A percentile compares a stretch with the other conserved stretches of the same genome.
Conservation (phyloP, 495 filamentous ascomycete genomes). For the Podospora anserina region DNA sequence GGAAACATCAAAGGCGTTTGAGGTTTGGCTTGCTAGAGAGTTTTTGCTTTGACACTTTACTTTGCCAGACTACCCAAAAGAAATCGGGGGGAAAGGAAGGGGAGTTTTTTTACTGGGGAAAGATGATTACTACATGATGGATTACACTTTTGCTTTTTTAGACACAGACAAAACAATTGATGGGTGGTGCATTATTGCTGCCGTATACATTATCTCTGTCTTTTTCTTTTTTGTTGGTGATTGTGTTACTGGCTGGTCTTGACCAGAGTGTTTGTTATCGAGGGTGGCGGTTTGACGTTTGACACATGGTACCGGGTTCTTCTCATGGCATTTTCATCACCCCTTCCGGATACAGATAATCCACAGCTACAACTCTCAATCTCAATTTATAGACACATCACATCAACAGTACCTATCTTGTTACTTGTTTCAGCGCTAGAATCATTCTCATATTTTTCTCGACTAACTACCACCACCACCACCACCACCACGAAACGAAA, state of each 20-base stretch:
- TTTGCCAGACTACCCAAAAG: not conserved
- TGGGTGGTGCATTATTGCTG: not conserved
- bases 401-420: no score
- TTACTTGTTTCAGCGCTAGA: no score
- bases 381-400: no score
- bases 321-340: no score
- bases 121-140: not conserved
- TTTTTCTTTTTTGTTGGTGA: not conserved
- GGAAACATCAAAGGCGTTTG: not conserved
- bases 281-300: no score
- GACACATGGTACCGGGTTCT: no score
- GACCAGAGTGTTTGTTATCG: no score
- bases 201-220: not conserved
- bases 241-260: no score
- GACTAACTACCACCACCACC: no score
- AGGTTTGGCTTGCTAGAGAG: not conserved
- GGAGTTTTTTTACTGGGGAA: not conserved
- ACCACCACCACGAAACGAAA: not conserved
- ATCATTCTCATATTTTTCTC: not conserved
- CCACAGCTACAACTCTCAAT: no score
- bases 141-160: not conserved
- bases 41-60: not conserved
- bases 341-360: no score
- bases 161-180: not conserved
- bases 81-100: constrained; percentile 1